Conservation (phyloP, 768 basidiomycete genomes). For the Boletus rubescentipes region DNA sequence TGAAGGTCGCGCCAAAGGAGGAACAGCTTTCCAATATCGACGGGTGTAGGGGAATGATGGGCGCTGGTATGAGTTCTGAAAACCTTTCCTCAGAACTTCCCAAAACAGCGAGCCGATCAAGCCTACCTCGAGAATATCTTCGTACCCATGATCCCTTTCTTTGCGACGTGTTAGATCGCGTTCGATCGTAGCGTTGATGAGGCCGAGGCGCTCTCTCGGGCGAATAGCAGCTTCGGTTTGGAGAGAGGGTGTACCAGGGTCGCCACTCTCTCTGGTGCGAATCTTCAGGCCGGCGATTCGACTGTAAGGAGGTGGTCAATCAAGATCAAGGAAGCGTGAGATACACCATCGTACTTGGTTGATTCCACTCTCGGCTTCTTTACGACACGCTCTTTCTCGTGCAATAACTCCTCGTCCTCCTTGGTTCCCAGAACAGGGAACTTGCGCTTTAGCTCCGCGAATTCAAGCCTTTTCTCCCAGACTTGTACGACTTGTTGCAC, state of each 20-base stretch:
- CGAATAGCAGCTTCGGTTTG: constrained; percentile 50
- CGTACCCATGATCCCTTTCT: constrained; percentile 79
- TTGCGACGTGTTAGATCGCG: constrained; percentile 63
- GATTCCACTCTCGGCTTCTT: constrained; percentile 53
- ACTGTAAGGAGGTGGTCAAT: constrained; percentile 24
- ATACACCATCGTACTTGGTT: constrained; percentile 8
- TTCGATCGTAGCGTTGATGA: constrained; percentile 55
- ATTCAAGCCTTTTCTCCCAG: constrained; percentile 74
- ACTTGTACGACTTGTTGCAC: constrained; percentile 57
- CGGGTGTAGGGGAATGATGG: constrained; percentile 55
- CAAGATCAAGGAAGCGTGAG: background rate
- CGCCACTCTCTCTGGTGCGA: constrained; percentile 46
- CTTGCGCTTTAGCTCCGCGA: constrained; percentile 80
- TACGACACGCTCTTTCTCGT: constrained; percentile 65
- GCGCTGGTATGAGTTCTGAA: constrained; percentile 70
- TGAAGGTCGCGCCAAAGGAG: constrained; percentile 37
- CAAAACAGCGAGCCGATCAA: background rate
- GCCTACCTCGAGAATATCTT: constrained; percentile 80
- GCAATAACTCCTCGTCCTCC: constrained; percentile 68
- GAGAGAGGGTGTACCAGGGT: constrained; percentile 37
- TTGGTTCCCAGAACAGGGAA: constrained; percentile 59
- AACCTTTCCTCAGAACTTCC: constrained; percentile 4
- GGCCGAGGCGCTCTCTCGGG: constrained; percentile 63
- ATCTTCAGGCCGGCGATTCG: constrained; percentile 55
- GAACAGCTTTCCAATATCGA: constrained; percentile 65